Evolutionary conservation across 768 basidiomycete species (phyloP).

Genomic region (Floccularia luteovirens): DNA sequence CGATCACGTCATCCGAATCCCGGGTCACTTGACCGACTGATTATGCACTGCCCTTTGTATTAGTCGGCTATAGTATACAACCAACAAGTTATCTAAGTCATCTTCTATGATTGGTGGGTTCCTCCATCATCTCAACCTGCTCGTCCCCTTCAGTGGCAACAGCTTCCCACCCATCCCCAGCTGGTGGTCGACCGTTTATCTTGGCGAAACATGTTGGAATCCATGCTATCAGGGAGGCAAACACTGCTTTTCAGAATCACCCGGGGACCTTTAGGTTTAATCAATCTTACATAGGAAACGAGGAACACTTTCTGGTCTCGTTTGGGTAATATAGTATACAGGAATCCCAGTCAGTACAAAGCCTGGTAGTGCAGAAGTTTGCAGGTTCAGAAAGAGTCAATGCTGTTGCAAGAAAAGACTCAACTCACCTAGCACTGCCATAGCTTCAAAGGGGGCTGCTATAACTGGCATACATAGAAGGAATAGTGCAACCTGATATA

Average conservation of each 20-base stretch:
- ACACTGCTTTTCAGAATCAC: slow-evolving; percentile 9
- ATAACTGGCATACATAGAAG: slow-evolving; percentile 91
- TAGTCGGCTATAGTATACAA: no score
- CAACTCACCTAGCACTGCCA: slow-evolving; percentile 69
- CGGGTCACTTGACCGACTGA: no score
- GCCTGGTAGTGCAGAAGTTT: slow-evolving; percentile 32
- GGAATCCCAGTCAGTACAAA: slow-evolving; percentile 78
- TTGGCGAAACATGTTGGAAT: slow-evolving; percentile 25
- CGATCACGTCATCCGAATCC: no score
- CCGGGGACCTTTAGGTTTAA: background rate
- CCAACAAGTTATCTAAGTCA: no score
- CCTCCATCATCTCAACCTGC: slow-evolving; percentile 49
- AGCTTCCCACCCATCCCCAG: slow-evolving; percentile 68
- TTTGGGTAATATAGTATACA: slow-evolving; percentile 72
- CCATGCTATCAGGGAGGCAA: slow-evolving; percentile 11
- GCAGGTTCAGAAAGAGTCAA: no score
- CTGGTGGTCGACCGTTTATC: slow-evolving; percentile 41
- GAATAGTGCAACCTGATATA: slow-evolving; percentile 71
- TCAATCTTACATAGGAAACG: slow-evolving; percentile 1
- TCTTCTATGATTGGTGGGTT: background rate
- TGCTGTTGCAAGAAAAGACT: background rate
- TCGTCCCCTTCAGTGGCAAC: slow-evolving; percentile 71
- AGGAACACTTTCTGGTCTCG: slow-evolving; percentile 33
- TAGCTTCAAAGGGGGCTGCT: slow-evolving; percentile 84
- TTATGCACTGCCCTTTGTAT: no score